These are phyloP conservation scores for Podospora comata DNA, from an alignment of 495 filamentous ascomycete species.

Conservation along the genomic window DNA sequence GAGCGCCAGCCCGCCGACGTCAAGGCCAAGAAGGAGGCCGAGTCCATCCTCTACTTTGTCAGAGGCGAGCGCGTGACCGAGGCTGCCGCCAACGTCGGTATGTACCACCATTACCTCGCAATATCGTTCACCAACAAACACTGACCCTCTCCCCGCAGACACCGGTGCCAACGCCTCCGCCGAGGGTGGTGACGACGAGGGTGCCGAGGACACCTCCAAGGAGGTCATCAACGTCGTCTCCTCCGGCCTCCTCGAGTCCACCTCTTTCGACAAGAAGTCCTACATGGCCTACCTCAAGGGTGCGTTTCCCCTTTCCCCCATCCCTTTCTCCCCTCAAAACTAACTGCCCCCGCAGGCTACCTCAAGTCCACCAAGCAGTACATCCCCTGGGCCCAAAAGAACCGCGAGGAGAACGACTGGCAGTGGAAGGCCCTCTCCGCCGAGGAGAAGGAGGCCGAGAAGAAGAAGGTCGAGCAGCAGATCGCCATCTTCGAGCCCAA, in stretches of 20 bases:
- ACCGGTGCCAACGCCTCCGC: conserved; percentile 97
- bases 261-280: conserved; percentile 76
- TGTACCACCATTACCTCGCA: conserved; percentile 22
- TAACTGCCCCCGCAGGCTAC: conserved; percentile 56
- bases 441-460: conserved; percentile 40
- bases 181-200: conserved; percentile 79
- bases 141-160: conserved; percentile 46
- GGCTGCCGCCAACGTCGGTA: conserved; percentile 70
- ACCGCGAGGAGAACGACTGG: not conserved
- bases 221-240: conserved; percentile 93
- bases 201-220: conserved; percentile 60
- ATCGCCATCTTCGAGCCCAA: conserved; percentile 75
- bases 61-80: conserved; percentile 69
- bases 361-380: conserved; percentile 78
- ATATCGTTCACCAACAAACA: not conserved
- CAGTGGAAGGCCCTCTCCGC: not conserved
- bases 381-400: conserved; percentile 35
- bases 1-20: conserved; percentile 75
- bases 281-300: conserved; percentile 81
- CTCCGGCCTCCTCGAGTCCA: conserved; percentile 81
- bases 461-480: conserved; percentile 56
- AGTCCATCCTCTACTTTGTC: conserved; percentile 45
- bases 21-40: conserved; percentile 75
- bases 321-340: conserved; percentile 1
- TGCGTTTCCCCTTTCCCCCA: conserved; percentile 38